A percentile compares a stretch with the other conserved stretches of the same genome.
Conservation (phyloP, 805 yeast genomes). For the Lipomyces yamadae region DNA sequence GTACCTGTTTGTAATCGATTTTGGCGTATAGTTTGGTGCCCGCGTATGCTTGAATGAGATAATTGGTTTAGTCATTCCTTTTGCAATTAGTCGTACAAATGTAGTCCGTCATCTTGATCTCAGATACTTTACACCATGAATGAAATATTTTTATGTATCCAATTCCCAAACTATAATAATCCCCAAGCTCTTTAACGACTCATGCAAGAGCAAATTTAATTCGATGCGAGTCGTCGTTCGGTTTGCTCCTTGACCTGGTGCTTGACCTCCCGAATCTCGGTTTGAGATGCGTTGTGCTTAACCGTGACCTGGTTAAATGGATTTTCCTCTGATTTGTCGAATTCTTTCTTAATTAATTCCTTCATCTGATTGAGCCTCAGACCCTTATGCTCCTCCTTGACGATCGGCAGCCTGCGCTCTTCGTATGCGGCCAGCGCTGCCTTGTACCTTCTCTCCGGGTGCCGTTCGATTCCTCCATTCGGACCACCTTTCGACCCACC, state of each 20-base stretch:
- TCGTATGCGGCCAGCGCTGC: slow-evolving; percentile 77
- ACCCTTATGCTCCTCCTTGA: slow-evolving; percentile 78
- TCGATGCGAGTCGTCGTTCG: slow-evolving; percentile 48
- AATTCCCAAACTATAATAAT: neutral
- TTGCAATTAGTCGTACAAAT: neutral
- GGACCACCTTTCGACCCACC: slow-evolving; percentile 30
- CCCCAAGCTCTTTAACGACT: neutral
- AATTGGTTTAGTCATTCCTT: neutral
- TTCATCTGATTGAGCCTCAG: slow-evolving; percentile 78
- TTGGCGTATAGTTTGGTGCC: neutral
- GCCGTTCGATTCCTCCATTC: slow-evolving; percentile 66
- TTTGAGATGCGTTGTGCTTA: slow-evolving; percentile 62
- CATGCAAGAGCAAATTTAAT: neutral
- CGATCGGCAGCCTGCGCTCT: slow-evolving; percentile 70
- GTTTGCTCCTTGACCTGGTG: slow-evolving; percentile 56
- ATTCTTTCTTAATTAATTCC: slow-evolving; percentile 75
- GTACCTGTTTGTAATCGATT: neutral
- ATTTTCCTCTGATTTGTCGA: slow-evolving; percentile 77
- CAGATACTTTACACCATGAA: neutral
- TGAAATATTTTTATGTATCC: neutral
- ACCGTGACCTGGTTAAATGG: slow-evolving; percentile 82
- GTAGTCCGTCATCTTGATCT: neutral
- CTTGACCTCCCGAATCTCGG: slow-evolving; percentile 55
- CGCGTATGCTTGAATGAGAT: neutral
- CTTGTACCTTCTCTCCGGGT: slow-evolving; percentile 86